Evolutionary conservation across 768 basidiomycete species (phyloP).

Genomic region (Fomitopsis serialis): DNA sequence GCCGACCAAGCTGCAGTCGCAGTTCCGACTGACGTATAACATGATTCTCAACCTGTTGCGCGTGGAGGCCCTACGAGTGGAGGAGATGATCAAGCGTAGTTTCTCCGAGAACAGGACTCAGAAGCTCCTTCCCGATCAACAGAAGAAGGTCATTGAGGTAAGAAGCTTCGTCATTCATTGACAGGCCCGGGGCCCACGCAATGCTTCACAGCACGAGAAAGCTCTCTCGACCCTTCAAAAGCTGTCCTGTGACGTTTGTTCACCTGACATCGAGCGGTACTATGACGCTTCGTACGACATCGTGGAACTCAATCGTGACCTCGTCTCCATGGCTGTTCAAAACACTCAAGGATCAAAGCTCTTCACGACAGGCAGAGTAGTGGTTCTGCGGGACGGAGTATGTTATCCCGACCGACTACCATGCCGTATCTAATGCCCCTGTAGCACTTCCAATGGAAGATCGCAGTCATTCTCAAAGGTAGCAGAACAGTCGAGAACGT

Average conservation of each 20-base stretch:
- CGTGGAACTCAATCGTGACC: constrained; percentile 51
- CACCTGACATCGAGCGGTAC: constrained; percentile 64
- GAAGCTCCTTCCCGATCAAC: constrained; percentile 86
- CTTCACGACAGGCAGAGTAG: constrained; percentile 69
- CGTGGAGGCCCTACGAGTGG: constrained; percentile 92
- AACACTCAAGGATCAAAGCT: constrained; percentile 65
- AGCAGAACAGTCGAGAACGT: constrained; percentile 42
- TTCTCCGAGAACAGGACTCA: constrained; percentile 99
- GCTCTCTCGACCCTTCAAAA: constrained; percentile 54
- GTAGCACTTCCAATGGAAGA: constrained; percentile 71
- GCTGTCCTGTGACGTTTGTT: constrained; percentile 64
- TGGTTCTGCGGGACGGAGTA: constrained; percentile 80
- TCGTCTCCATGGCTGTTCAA: constrained; percentile 54
- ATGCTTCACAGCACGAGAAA: constrained; percentile 58
- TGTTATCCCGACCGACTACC: constrained; percentile 18
- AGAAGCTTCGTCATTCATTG: constrained; percentile 14
- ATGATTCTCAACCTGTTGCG: constrained; percentile 97
- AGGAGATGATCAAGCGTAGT: constrained; percentile 99
- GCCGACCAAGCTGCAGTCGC: constrained; percentile 88
- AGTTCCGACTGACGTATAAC: constrained; percentile 97
- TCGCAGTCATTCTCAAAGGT: constrained; percentile 67
- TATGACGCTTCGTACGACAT: constrained; percentile 71
- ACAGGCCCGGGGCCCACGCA: not conserved
- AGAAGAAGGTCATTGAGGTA: constrained; percentile 82
- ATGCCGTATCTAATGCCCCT: constrained; percentile 1